Evolutionary conservation across 208 protist species (phyloP).

Genomic region (Trypanosoma boissoni): DNA sequence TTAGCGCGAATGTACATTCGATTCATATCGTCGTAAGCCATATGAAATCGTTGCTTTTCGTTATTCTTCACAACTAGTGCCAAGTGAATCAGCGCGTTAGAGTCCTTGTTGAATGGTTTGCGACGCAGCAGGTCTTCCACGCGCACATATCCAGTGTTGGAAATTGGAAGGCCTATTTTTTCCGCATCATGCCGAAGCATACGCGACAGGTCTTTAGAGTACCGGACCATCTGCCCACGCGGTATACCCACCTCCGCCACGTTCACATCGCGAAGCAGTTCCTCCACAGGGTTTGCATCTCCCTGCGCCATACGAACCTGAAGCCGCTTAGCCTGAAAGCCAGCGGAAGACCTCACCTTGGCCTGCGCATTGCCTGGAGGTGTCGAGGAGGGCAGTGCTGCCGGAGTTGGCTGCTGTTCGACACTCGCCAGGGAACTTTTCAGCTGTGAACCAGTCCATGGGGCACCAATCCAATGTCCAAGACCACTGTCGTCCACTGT

Average conservation of each 20-base stretch:
- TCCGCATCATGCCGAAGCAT: conserved; percentile 78
- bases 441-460: background rate
- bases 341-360: too few species aligned
- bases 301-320: too few species aligned
- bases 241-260: background rate
- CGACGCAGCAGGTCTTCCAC: conserved; percentile 40
- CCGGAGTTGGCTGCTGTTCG: too few species aligned
- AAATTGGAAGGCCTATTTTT: conserved; percentile 45
- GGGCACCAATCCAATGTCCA: background rate
- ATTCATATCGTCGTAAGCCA: conserved; percentile 38
- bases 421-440: background rate
- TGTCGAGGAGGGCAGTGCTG: too few species aligned
- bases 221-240: conserved; percentile 9
- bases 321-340: too few species aligned
- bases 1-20: conserved; percentile 70
- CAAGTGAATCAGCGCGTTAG: conserved; percentile 34
- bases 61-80: conserved; percentile 41
- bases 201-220: conserved; percentile 58
- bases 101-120: conserved; percentile 26
- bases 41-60: conserved; percentile 78
- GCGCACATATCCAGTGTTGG: conserved; percentile 54
- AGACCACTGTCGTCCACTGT: conserved; percentile 25
- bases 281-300: conserved; percentile 16
- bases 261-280: background rate
- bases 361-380: too few species aligned